Evolutionary conservation across 2,329 filamentous ascomycete species (phyloP).

Genomic region (Stachybotrys chartarum): DNA sequence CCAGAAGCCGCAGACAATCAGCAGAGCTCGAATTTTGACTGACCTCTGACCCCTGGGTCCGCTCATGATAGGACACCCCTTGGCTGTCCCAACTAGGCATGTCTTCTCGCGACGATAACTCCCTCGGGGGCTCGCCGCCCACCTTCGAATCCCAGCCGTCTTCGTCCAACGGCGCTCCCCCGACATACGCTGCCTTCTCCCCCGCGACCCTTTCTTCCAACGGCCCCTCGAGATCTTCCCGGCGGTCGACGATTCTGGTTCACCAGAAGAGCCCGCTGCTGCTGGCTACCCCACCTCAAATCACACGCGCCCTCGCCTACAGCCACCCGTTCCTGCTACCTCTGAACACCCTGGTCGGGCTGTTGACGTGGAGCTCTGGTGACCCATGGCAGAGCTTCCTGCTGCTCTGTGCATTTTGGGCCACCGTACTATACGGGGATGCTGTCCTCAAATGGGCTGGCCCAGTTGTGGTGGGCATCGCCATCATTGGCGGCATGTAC

Average conservation of each 20-base stretch:
- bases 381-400: constrained; percentile 98
- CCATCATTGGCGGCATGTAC: constrained; percentile 88
- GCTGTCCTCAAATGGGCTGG: constrained; percentile 73
- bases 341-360: constrained; percentile 74
- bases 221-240: constrained; percentile 51
- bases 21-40: not conserved
- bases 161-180: constrained; percentile 37
- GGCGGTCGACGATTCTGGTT: constrained; percentile 85
- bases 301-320: constrained; percentile 90
- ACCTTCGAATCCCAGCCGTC: constrained; percentile 21
- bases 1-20: not conserved
- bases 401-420: constrained; percentile 80
- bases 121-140: constrained; percentile 25
- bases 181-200: constrained; percentile 86
- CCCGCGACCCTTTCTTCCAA: constrained; percentile 69
- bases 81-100: constrained; percentile 43
- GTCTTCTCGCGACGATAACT: constrained; percentile 29
- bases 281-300: constrained; percentile 86
- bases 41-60: not conserved
- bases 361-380: constrained; percentile 88
- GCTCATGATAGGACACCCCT: constrained; percentile 29
- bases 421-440: constrained; percentile 77
- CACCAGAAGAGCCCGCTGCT: constrained; percentile 94
- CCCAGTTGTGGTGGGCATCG: constrained; percentile 71
- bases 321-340: constrained; percentile 91